phyloP scores from a whole-genome alignment of 768 basidiomycete species.

The Erythrobasidium yunnanense region DNA sequence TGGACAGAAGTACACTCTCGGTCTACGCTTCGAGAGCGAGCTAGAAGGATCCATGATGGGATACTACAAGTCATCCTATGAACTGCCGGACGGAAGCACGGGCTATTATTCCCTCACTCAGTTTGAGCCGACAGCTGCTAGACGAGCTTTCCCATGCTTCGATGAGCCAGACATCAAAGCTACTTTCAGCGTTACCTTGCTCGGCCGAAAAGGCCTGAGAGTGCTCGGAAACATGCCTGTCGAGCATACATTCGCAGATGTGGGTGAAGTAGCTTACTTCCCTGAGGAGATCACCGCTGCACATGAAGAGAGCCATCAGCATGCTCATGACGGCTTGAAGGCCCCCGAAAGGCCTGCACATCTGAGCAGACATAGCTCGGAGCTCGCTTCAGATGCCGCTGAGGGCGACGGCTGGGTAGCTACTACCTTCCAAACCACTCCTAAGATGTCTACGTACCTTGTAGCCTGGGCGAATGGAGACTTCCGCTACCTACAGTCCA shows the following conservation, averaged over 20 bases:
- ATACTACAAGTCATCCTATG: conserved; percentile 34
- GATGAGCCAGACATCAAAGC: conserved; percentile 87
- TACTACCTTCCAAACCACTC: conserved; percentile 67
- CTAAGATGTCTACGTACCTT: conserved; percentile 43
- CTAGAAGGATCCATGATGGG: conserved; percentile 59
- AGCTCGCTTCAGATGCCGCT: conserved; percentile 22
- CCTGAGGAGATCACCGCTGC: conserved; percentile 37
- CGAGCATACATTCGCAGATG: conserved; percentile 50
- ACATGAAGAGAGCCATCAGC: conserved; percentile 34
- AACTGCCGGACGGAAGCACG: conserved; percentile 36
- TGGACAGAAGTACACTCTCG: conserved; percentile 60
- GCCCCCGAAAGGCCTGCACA: too few species aligned
- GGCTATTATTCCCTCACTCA: conserved; percentile 61
- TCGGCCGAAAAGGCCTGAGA: conserved; percentile 61
- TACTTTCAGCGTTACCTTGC: conserved; percentile 48
- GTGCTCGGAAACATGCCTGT: conserved; percentile 81
- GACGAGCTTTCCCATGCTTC: conserved; percentile 77
- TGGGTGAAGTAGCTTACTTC: conserved; percentile 33
- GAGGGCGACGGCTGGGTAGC: conserved; percentile 58
- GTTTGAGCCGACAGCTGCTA: conserved; percentile 82
- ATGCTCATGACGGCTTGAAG: not conserved
- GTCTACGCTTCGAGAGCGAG: conserved; percentile 56
- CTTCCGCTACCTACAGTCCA: conserved; percentile 62
- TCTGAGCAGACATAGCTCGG: too few species aligned
- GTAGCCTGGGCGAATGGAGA: conserved; percentile 46